These are phyloP conservation scores for Musa troglodytarum DNA, from an alignment of 176 grass and related monocot species.

Conservation along the genomic window DNA sequence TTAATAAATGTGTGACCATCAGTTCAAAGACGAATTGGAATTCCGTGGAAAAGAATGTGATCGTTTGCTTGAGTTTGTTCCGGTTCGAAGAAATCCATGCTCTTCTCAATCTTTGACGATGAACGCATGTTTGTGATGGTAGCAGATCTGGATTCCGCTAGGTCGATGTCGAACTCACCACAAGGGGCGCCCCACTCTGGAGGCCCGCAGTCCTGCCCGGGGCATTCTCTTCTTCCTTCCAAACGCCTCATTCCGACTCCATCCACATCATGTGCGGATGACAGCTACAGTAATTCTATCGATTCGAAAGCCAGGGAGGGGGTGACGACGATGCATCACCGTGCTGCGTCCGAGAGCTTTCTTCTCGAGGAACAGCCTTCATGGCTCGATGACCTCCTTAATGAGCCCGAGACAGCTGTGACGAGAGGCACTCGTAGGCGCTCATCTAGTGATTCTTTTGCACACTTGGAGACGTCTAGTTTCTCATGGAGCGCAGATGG, in stretches of 20 bases:
- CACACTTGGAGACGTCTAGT: conserved; percentile 36
- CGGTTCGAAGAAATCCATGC: background rate
- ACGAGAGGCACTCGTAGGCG: conserved; percentile 32
- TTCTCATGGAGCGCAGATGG: conserved; percentile 29
- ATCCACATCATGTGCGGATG: conserved; percentile 16
- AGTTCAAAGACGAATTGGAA: too few species aligned
- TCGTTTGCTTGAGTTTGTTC: too few species aligned
- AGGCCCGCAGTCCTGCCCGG: background rate
- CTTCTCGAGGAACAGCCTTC: conserved; percentile 80
- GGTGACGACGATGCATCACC: conserved; percentile 43
- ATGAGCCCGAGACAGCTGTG: conserved; percentile 62
- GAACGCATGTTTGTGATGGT: background rate
- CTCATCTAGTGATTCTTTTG: conserved; percentile 81
- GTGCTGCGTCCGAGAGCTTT: conserved; percentile 82
- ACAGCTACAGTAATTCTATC: background rate
- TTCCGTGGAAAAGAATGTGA: too few species aligned
- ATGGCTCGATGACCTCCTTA: conserved; percentile 83
- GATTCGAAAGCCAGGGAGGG: conserved; percentile 25
- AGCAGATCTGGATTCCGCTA: background rate
- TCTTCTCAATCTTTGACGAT: background rate
- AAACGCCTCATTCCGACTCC: conserved; percentile 61
- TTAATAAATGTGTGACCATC: too few species aligned
- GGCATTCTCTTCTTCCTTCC: conserved; percentile 22
- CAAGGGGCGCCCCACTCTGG: background rate
- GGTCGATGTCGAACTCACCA: background rate